Evolutionary conservation across 176 grass and related monocot species (phyloP).

Genomic region (Panicum miliaceum): DNA sequence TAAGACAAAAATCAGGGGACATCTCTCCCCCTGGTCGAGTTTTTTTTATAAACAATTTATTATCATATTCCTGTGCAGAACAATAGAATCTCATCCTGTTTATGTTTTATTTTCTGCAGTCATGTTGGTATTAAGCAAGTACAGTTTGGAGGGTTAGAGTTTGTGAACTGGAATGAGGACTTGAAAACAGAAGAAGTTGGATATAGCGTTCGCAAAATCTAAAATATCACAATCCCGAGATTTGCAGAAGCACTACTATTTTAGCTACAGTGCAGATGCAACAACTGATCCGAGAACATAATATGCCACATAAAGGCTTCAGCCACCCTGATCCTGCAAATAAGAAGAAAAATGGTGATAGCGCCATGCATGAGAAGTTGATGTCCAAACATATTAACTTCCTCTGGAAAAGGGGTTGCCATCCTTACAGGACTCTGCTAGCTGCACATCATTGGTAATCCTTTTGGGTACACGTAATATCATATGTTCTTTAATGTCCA

Average conservation of each 20-base stretch:
- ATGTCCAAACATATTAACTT: neutral
- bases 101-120: conserved; percentile 50
- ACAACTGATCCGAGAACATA: neutral
- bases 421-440: neutral
- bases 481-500: neutral
- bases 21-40: no score
- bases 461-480: neutral
- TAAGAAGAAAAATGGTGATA: conserved; percentile 2
- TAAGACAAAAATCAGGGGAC: no score
- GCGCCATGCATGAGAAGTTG: neutral
- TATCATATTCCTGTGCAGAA: conserved; percentile 13
- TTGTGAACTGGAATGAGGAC: conserved; percentile 79
- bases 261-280: neutral
- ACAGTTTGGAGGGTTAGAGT: conserved; percentile 77
- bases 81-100: conserved; percentile 40
- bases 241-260: conserved; percentile 30
- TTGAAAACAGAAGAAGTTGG: conserved; percentile 77
- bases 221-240: conserved; percentile 32
- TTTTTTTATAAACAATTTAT: conserved; percentile 21
- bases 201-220: conserved; percentile 77
- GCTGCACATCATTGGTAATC: neutral
- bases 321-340: conserved; percentile 4
- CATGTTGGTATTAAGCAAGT: conserved; percentile 92
- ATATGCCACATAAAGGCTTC: neutral
- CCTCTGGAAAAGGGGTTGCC: neutral